Percentiles rank a stretch among this genome's conserved stretches.
Evolutionary conservation across 208 protist species (phyloP).

Genomic region (Crithidia bombi): DNA sequence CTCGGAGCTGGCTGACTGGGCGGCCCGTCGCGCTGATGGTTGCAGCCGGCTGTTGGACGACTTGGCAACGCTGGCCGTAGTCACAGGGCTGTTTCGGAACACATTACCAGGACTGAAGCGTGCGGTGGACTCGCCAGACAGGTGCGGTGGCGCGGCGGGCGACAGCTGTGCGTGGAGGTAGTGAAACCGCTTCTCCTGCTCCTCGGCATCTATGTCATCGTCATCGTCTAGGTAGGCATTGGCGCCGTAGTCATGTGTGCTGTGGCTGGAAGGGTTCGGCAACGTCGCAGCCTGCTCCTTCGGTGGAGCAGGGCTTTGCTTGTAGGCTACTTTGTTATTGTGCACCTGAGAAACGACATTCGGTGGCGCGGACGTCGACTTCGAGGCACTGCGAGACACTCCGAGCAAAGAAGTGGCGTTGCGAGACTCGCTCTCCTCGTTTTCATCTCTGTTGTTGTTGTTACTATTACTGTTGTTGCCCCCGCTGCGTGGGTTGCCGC

Average conservation of each 20-base stretch:
- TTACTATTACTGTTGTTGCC: background rate
- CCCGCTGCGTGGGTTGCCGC: background rate
- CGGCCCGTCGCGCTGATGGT: background rate
- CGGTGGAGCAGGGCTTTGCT: background rate
- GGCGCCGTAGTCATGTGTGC: slow-evolving; percentile 3
- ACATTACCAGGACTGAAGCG: slow-evolving; percentile 21
- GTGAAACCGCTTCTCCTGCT: slow-evolving; percentile 1
- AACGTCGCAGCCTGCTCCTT: slow-evolving; percentile 3
- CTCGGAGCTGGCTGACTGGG: slow-evolving; percentile 30
- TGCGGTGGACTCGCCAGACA: slow-evolving; percentile 1
- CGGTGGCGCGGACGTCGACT: background rate
- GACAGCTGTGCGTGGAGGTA: slow-evolving; percentile 2
- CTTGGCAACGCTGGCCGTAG: background rate
- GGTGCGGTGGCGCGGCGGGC: background rate
- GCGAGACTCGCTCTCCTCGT: slow-evolving; percentile 16
- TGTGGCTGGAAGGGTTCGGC: slow-evolving; percentile 5
- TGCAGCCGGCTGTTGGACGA: background rate
- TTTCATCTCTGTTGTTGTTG: background rate
- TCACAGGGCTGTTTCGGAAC: slow-evolving; percentile 11
- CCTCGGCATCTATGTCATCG: slow-evolving; percentile 9
- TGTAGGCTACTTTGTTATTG: background rate
- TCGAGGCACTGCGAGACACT: slow-evolving; percentile 6
- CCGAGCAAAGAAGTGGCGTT: background rate
- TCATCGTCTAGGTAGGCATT: slow-evolving; percentile 30
- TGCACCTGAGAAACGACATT: background rate